Conservation (phyloP, 2,329 filamentous ascomycete species). For the Penicillium sp. region DNA sequence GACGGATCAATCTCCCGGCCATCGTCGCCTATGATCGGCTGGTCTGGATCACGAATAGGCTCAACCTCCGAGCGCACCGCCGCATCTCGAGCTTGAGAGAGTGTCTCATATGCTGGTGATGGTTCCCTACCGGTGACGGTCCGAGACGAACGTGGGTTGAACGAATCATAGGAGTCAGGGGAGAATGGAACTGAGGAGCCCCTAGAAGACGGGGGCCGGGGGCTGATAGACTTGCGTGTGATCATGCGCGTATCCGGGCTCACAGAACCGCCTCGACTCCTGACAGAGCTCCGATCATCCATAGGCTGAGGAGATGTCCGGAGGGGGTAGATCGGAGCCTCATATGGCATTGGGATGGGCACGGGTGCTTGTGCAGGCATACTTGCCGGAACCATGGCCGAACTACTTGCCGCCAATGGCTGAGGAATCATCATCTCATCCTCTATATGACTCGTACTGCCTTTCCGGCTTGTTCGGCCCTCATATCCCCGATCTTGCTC, state of each 20-base stretch:
- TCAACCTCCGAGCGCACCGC: constrained; percentile 42
- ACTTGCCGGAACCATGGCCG: constrained; percentile 11
- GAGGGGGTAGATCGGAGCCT: constrained; percentile 31
- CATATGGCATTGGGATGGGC: constrained; percentile 17
- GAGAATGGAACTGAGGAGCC: constrained; percentile 57
- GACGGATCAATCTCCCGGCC: constrained; percentile 67
- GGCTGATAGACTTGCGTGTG: constrained; percentile 61
- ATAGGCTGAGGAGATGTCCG: constrained; percentile 33
- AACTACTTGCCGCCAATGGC: constrained; percentile 16
- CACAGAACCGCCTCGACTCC: constrained; percentile 33
- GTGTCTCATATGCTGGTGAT: constrained; percentile 40
- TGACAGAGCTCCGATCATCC: constrained; percentile 28
- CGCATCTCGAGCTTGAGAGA: constrained; percentile 42
- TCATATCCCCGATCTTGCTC: constrained; percentile 37
- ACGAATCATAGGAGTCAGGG: constrained; percentile 62
- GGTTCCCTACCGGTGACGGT: constrained; percentile 36
- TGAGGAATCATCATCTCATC: constrained; percentile 31
- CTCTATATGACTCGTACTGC: constrained; percentile 28
- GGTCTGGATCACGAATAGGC: constrained; percentile 46
- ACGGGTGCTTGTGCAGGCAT: constrained; percentile 12
- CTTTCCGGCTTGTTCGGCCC: constrained; percentile 28
- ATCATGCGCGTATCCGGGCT: constrained; percentile 43
- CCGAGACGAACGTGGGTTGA: constrained; percentile 54
- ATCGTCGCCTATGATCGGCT: constrained; percentile 64
- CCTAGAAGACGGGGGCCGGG: constrained; percentile 50